These are phyloP conservation scores for Bipolaris sorokiniana DNA, from an alignment of 2,329 filamentous ascomycete species.

Conservation along the genomic window DNA sequence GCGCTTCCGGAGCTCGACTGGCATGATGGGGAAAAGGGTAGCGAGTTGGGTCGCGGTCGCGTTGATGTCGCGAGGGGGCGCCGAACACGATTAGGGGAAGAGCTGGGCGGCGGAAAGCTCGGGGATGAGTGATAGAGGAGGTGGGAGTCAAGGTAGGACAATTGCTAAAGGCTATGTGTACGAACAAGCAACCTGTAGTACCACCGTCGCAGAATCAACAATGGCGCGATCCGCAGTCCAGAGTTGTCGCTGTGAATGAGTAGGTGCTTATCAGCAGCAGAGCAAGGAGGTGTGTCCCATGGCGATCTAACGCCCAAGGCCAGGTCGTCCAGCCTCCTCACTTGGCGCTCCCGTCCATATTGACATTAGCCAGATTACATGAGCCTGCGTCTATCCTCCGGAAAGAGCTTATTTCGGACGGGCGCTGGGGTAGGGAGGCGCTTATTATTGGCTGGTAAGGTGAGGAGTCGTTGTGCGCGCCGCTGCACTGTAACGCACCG, in stretches of 20 bases:
- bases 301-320: conserved; percentile 2
- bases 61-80: conserved; percentile 31
- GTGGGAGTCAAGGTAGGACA: conserved; percentile 18
- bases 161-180: conserved; percentile 17
- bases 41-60: conserved; percentile 29
- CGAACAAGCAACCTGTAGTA: conserved; percentile 21
- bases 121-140: conserved; percentile 5
- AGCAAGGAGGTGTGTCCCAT: conserved; percentile 7
- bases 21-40: conserved; percentile 44
- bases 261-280: conserved; percentile 4
- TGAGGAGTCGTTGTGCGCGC: conserved; percentile 31
- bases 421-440: conserved; percentile 27
- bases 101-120: conserved; percentile 10
- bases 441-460: conserved; percentile 41
- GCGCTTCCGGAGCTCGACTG: conserved; percentile 67
- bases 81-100: conserved; percentile 6
- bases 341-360: conserved; percentile 39
- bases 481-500: conserved; percentile 26
- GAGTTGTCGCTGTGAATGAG: conserved; percentile 10
- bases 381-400: conserved; percentile 36
- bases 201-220: conserved; percentile 17
- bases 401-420: conserved; percentile 33
- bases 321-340: conserved; percentile 36
- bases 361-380: conserved; percentile 46
- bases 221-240: conserved; percentile 11